Percentiles rank a stretch among this genome's conserved stretches.
Evolutionary conservation across 2,329 filamentous ascomycete species (phyloP).

Genomic region (Celoporthe dispersa): DNA sequence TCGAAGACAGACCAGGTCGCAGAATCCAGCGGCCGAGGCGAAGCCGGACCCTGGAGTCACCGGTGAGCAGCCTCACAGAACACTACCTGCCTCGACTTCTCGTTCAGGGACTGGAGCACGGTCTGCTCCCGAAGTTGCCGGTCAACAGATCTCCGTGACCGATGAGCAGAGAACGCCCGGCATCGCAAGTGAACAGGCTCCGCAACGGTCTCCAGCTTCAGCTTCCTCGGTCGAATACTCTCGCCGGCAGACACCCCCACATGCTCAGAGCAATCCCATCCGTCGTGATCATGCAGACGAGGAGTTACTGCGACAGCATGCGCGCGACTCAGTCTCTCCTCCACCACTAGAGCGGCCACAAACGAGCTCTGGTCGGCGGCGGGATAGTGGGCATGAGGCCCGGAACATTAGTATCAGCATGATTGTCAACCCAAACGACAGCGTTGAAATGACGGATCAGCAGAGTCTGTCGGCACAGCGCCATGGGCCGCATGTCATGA

Average conservation of each 20-base stretch:
- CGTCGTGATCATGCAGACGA: not conserved
- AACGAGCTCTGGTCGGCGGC: slow-evolving; percentile 3
- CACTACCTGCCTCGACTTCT: not conserved
- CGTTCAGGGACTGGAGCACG: not conserved
- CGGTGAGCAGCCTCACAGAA: not conserved
- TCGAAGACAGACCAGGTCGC: slow-evolving; percentile 12
- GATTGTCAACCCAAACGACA: slow-evolving; percentile 24
- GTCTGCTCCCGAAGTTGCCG: not conserved
- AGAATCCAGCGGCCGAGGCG: not conserved
- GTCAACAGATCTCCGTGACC: not conserved
- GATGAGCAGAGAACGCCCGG: not conserved
- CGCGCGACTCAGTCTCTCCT: not conserved
- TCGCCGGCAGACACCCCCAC: slow-evolving; percentile 13
- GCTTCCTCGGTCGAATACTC: not conserved
- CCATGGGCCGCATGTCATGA: not conserved
- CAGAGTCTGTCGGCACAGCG: not conserved
- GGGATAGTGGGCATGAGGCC: not conserved
- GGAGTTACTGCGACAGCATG: not conserved
- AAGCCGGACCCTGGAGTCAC: not conserved
- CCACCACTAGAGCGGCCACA: slow-evolving; percentile 4
- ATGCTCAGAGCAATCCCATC: not conserved
- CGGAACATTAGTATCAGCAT: slow-evolving; percentile 21
- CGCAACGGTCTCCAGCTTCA: not conserved
- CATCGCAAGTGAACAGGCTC: not conserved
- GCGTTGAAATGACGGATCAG: slow-evolving; percentile 12